Percentiles rank a stretch among this genome's conserved stretches.
phyloP scores from a whole-genome alignment of 1,284 basidiomycete species.

The Schizopora paradoxa region DNA sequence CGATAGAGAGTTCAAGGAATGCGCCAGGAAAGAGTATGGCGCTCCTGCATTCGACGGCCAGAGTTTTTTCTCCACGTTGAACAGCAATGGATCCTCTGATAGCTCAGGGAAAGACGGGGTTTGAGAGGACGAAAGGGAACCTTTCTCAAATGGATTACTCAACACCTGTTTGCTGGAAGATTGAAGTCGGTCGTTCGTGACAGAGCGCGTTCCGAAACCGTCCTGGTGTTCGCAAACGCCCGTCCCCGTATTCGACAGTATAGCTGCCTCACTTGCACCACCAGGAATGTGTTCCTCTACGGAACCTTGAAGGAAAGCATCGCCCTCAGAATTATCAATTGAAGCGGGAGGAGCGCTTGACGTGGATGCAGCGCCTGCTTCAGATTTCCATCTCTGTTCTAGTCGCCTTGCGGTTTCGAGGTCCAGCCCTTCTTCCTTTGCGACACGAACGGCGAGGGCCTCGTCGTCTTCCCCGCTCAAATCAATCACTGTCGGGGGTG shows the following conservation, averaged over 20 bases:
- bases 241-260: no score
- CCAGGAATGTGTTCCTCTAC: no score
- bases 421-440: slow-evolving; percentile 13
- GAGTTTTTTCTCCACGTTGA: slow-evolving; percentile 10
- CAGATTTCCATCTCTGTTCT: slow-evolving; percentile 15
- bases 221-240: no score
- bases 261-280: no score
- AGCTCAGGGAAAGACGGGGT: slow-evolving; percentile 9
- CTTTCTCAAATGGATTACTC: no score
- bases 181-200: no score
- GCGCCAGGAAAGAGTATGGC: slow-evolving; percentile 80
- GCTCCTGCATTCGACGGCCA: slow-evolving; percentile 35
- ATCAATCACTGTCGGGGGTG: slow-evolving; percentile 5
- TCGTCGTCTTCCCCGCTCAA: slow-evolving; percentile 14
- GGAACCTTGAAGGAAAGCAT: no score
- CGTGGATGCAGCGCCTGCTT: background rate
- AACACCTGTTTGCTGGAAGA: no score
- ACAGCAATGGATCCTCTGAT: slow-evolving; percentile 11
- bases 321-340: no score
- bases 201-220: no score
- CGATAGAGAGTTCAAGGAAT: slow-evolving; percentile 68
- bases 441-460: slow-evolving; percentile 8
- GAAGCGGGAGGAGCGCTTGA: no score
- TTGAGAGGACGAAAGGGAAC: no score
- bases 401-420: slow-evolving; percentile 9